phyloP scores from a whole-genome alignment of 2,329 filamentous ascomycete species.

The Purpureocillium lavendulum region DNA sequence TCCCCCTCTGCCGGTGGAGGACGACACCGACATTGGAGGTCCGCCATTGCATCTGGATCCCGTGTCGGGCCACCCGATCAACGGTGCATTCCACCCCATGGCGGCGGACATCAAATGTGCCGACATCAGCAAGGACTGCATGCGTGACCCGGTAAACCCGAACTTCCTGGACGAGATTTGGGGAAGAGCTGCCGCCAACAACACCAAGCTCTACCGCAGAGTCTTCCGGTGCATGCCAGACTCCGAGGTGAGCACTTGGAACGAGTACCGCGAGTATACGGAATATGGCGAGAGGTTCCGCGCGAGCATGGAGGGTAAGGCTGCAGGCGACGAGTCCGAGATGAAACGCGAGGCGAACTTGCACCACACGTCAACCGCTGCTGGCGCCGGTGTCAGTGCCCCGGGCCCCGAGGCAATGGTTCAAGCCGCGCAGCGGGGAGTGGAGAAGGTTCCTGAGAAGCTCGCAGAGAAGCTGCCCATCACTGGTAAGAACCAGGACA shows the following conservation, averaged over 20 bases:
- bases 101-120: conserved; percentile 65
- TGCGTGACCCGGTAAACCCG: conserved; percentile 79
- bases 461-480: conserved; percentile 16
- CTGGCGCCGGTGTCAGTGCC: conserved; percentile 31
- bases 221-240: conserved; percentile 98
- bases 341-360: conserved; percentile 27
- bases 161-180: conserved; percentile 83
- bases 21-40: conserved; percentile 78
- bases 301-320: conserved; percentile 53
- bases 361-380: conserved; percentile 20
- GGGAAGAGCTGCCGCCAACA: conserved; percentile 82
- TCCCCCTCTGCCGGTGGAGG: conserved; percentile 58
- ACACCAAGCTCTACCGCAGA: conserved; percentile 85
- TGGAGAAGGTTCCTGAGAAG: conserved; percentile 25
- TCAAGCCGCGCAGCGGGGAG: conserved; percentile 21
- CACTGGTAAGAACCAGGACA: conserved; percentile 15
- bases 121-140: conserved; percentile 79
- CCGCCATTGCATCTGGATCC: conserved; percentile 51
- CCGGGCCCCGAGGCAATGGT: conserved; percentile 30
- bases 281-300: conserved; percentile 72
- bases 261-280: conserved; percentile 79
- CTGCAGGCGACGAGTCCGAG: conserved; percentile 39
- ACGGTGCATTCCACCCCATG: conserved; percentile 40
- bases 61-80: conserved; percentile 37
- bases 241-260: conserved; percentile 87